Conservation (phyloP, 202 grass and related monocot species). For the Digitaria exilis region DNA sequence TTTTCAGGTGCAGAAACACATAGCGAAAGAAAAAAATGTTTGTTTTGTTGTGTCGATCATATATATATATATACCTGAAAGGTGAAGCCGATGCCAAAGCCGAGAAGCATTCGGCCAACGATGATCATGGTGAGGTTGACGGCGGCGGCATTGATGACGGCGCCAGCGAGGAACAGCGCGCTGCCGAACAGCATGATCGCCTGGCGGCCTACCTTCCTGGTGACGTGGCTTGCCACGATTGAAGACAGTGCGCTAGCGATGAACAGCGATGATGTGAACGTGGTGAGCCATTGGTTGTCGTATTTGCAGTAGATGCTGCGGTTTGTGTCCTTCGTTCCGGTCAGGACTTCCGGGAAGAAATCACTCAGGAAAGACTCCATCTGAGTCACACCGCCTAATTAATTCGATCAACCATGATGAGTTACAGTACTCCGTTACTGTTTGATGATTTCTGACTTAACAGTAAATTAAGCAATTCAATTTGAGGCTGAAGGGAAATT, state of each 20-base stretch:
- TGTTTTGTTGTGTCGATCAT: too few relatives aligned
- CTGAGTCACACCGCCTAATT: background rate
- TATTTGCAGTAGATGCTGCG: background rate
- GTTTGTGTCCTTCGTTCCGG: background rate
- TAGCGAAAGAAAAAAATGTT: too few relatives aligned
- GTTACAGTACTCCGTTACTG: too few relatives aligned
- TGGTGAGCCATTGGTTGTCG: background rate
- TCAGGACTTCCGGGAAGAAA: background rate
- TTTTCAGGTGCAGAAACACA: background rate
- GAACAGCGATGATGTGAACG: background rate
- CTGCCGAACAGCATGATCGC: background rate
- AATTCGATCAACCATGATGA: too few relatives aligned
- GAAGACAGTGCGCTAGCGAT: background rate
- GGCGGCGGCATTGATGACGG: background rate
- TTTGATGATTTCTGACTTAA: too few relatives aligned
- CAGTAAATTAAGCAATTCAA: too few relatives aligned
- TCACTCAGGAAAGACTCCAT: background rate
- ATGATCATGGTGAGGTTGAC: background rate
- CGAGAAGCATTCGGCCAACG: background rate
- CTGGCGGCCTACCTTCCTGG: background rate
- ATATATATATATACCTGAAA: too few relatives aligned
- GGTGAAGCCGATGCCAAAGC: background rate
- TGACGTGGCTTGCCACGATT: background rate
- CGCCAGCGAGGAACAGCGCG: background rate
- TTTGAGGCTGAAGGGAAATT: too few relatives aligned